Evolutionary conservation across 768 basidiomycete species (phyloP).

Genomic region (Agrocybe chaxingu): DNA sequence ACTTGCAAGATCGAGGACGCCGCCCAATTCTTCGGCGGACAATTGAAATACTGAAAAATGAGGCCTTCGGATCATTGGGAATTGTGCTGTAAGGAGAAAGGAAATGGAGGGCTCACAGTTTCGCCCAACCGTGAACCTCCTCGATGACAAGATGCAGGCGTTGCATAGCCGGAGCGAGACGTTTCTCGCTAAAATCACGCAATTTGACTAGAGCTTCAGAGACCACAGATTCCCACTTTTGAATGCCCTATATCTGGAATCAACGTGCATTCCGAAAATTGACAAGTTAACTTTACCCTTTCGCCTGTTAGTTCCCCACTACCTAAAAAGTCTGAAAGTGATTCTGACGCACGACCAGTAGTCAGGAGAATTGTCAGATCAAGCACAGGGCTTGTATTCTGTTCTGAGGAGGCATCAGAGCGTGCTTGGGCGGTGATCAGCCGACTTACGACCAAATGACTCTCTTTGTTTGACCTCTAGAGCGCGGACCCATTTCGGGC

Average conservation of each 20-base stretch:
- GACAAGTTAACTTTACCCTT: conserved; percentile 46
- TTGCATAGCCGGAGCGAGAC: conserved; percentile 71
- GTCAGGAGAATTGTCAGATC: conserved; percentile 71
- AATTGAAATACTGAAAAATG: conserved; percentile 57
- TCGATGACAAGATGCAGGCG: conserved; percentile 72
- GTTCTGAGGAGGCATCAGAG: conserved; percentile 38
- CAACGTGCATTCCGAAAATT: conserved; percentile 12
- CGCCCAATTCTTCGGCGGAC: conserved; percentile 41
- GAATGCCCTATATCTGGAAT: conserved; percentile 53
- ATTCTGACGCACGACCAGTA: conserved; percentile 69
- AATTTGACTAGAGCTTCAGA: conserved; percentile 67
- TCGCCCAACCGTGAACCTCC: conserved; percentile 77
- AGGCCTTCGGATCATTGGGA: conserved; percentile 40
- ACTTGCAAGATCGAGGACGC: conserved; percentile 50
- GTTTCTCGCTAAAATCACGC: conserved; percentile 70
- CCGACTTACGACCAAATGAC: conserved; percentile 60
- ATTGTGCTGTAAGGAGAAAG: background rate
- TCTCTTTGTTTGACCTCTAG: conserved; percentile 63
- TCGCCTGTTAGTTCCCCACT: conserved; percentile 82
- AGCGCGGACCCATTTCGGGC: conserved; percentile 67
- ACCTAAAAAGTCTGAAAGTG: conserved; percentile 70
- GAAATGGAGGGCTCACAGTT: conserved; percentile 43
- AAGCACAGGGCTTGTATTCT: conserved; percentile 58
- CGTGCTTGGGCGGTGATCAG: conserved; percentile 1
- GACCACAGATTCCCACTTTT: conserved; percentile 80